Conservation (phyloP, 2,329 filamentous ascomycete species). For the Cercospora janseana region DNA sequence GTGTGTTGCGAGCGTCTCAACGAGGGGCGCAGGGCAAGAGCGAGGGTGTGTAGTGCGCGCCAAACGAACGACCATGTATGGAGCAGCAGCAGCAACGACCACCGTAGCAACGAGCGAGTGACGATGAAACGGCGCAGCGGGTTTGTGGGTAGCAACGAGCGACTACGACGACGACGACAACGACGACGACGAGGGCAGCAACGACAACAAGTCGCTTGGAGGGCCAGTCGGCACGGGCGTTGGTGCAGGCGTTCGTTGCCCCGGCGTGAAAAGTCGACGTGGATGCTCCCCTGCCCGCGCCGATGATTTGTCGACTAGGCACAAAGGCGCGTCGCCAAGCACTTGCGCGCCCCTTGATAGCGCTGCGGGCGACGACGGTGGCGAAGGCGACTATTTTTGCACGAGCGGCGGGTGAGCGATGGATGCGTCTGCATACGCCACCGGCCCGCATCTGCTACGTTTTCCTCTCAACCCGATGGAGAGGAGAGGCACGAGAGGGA, state of each 20-base stretch:
- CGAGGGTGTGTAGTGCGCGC: too few species aligned
- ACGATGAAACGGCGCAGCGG: too few species aligned
- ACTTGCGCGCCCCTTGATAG: not conserved
- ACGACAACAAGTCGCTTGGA: not conserved
- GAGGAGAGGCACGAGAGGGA: too few species aligned
- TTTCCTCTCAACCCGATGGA: too few species aligned
- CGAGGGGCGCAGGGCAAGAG: slow-evolving; percentile 7
- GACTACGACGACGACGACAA: not conserved
- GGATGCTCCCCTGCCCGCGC: not conserved
- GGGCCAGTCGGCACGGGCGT: not conserved
- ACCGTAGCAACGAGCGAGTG: not conserved
- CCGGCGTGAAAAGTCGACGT: not conserved
- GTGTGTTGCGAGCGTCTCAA: too few species aligned
- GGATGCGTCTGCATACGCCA: not conserved
- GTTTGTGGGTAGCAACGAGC: not conserved
- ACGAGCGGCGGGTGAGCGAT: not conserved
- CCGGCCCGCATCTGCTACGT: not conserved
- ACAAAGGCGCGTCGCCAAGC: too few species aligned
- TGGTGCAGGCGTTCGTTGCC: slow-evolving; percentile 11
- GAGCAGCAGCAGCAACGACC: too few species aligned
- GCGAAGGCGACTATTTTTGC: slow-evolving; percentile 6
- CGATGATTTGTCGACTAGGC: not conserved
- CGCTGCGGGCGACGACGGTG: not conserved
- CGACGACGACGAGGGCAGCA: not conserved
- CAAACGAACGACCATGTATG: too few species aligned